phyloP scores from a whole-genome alignment of 148 eudicot genomes.

The Chenopodium suecicum region DNA sequence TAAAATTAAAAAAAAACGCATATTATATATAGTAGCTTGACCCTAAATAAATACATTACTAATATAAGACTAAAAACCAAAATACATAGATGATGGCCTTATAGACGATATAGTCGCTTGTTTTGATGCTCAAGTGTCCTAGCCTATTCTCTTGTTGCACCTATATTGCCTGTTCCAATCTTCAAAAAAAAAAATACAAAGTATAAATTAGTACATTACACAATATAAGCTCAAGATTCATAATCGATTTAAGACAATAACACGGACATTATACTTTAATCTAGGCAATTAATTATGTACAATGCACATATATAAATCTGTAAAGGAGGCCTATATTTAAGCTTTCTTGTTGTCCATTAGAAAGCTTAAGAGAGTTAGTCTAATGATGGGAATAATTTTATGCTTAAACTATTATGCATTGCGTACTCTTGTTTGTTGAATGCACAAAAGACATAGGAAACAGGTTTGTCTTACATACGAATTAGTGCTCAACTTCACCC shows the following conservation, averaged over 20 bases:
- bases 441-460: neutral
- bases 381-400: conserved; percentile 1
- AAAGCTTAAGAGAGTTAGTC: neutral
- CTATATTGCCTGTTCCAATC: too few relatives aligned
- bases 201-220: too few relatives aligned
- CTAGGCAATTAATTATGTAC: conserved; percentile 2
- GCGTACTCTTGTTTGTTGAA: neutral
- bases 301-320: neutral
- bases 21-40: too few relatives aligned
- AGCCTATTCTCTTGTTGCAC: too few relatives aligned
- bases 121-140: too few relatives aligned
- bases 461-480: neutral
- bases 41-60: too few relatives aligned
- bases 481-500: too few relatives aligned
- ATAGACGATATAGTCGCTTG: too few relatives aligned
- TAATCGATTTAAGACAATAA: conserved; percentile 1
- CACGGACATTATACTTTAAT: conserved; percentile 1
- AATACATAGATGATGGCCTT: too few relatives aligned
- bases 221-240: neutral
- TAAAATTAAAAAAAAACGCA: too few relatives aligned
- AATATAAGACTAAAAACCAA: too few relatives aligned
- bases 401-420: conserved; percentile 12
- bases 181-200: too few relatives aligned
- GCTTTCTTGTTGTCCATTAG: conserved; percentile 17
- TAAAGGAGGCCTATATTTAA: neutral